These are phyloP conservation scores for Xylaria sp. DNA, from an alignment of 2,329 filamentous ascomycete genomes.

Conservation along the genomic window DNA sequence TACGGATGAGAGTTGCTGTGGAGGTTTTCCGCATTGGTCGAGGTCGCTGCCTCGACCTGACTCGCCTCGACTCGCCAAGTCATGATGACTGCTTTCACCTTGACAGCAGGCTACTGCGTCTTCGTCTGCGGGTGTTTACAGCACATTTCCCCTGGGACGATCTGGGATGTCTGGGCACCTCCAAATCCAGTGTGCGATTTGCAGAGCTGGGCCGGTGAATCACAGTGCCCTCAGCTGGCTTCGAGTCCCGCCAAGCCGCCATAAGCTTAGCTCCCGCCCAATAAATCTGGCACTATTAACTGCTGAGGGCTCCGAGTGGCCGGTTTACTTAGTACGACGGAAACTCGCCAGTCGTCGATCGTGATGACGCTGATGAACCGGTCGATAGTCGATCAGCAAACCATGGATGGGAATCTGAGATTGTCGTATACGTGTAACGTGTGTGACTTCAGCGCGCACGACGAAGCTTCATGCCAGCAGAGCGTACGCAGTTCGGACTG, in stretches of 20 bases:
- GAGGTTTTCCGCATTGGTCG: too few relatives aligned
- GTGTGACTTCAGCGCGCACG: background rate
- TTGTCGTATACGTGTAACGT: background rate
- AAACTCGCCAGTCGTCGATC: background rate
- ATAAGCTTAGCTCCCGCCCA: background rate
- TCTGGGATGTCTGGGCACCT: background rate
- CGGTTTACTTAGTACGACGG: too few relatives aligned
- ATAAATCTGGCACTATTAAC: background rate
- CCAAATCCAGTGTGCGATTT: background rate
- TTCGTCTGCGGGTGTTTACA: too few relatives aligned
- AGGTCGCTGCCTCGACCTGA: too few relatives aligned
- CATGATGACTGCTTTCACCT: too few relatives aligned
- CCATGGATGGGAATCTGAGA: background rate
- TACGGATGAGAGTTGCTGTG: too few relatives aligned
- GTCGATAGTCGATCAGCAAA: background rate
- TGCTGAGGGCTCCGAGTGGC: too few relatives aligned
- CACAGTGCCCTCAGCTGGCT: background rate
- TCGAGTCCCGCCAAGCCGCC: background rate
- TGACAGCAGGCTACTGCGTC: too few relatives aligned
- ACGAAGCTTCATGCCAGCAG: background rate
- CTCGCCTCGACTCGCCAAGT: too few relatives aligned
- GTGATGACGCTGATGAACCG: background rate
- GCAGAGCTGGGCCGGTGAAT: background rate
- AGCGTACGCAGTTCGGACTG: too few relatives aligned
- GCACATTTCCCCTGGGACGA: background rate